Evolutionary conservation across 208 protist genomes (phyloP), one percentile per base, ranked within the genome.

Genomic region (Leishmania arabica): DNA sequence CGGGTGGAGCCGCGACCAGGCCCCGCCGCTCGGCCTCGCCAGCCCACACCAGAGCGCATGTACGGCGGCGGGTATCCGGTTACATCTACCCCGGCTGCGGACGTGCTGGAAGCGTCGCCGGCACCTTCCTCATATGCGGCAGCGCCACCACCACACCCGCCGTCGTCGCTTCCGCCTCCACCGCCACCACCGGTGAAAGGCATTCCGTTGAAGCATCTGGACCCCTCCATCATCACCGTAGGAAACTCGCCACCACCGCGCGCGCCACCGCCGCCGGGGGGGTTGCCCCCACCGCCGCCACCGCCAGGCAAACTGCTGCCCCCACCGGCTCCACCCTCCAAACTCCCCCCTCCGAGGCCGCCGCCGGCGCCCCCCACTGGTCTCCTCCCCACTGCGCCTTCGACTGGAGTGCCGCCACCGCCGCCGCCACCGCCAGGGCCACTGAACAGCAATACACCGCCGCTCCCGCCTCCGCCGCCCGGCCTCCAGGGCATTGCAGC

Each of bases 31-130:
- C 74, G 62, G 47, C 81, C 76, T 27, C 81, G 81, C 45, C 76
- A 74, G 72, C 77, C 81, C 49, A 85, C 85, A 34, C 86, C 85
- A 45, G 81, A 86, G 53, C 78, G 82, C 42, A 81, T 93, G 64
- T 91, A 88, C 75, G 89, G 88, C 17, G 86, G 85, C 1, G 89
- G 85, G 78, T 86, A 37, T 79, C 82, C 37, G 19, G 82, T 31
- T 13, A 58, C 37, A 1, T 27, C 47, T 24, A 45, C 19, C 6
- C 8, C 42, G 47, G 37, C 6, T 24, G 15, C 64, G 8, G 31
- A 17, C 51, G 11, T 49, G 27, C 34, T 37, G n/a, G 24, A 54
- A n/a, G 47, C 42, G 13, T 17, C 71, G 21, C 9, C 17, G 75
- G 31, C n/a, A 8, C 78, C 37, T 74, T 53, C 77, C 27, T 4